Evolutionary conservation across 75 land plant species (phyloP).

Genomic region (Selaginella tamariscina): DNA sequence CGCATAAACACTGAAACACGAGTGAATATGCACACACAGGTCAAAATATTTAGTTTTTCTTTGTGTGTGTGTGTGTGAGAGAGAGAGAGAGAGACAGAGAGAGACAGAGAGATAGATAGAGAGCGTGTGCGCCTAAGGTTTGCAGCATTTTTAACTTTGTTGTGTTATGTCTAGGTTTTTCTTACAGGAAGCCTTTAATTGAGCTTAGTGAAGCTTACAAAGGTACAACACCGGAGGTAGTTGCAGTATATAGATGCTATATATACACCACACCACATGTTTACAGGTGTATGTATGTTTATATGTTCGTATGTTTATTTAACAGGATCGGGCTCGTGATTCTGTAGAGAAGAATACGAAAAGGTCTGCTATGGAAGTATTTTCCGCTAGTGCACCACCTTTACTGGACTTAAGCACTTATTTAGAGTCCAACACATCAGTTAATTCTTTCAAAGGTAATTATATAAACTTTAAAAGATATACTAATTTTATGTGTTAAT

Average conservation of each 20-base stretch:
- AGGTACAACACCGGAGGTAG: slow-evolving; percentile 29
- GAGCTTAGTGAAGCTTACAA: slow-evolving; percentile 24
- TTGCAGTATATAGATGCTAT: neutral
- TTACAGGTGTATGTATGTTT: neutral
- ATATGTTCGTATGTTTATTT: neutral
- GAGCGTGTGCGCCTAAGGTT: neutral
- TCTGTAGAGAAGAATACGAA: slow-evolving; percentile 13
- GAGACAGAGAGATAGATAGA: neutral
- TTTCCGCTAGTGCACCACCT: slow-evolving; percentile 34
- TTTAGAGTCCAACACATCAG: slow-evolving; percentile 21
- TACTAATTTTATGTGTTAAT: neutral
- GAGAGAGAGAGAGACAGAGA: neutral
- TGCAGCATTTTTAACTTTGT: neutral
- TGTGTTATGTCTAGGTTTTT: neutral
- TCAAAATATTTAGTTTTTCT: neutral
- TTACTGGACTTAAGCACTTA: slow-evolving; percentile 33
- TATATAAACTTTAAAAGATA: neutral
- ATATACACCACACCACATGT: neutral
- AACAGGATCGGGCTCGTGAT: slow-evolving; percentile 33
- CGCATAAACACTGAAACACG: too few relatives aligned
- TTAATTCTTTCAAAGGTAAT: too few relatives aligned
- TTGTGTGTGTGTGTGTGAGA: neutral
- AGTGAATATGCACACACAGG: neutral
- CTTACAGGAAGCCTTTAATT: slow-evolving; percentile 16
- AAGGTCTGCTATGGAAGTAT: slow-evolving; percentile 26